Conservation (phyloP, 2,329 filamentous ascomycete species). For the Diaporthe sp. region DNA sequence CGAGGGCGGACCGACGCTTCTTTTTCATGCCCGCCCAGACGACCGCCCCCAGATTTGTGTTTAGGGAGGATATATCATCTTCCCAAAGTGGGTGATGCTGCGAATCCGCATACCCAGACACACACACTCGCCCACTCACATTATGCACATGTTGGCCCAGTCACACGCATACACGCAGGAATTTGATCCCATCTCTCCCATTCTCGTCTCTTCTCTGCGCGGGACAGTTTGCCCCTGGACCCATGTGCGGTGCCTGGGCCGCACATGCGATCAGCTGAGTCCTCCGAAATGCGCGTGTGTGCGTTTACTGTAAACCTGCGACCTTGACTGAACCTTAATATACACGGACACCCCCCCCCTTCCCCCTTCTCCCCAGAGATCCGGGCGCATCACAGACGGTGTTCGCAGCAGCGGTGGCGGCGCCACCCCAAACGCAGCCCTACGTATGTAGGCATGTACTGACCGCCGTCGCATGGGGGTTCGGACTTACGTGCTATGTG, state of each 20-base stretch:
- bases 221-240: constrained; percentile 10
- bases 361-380: background rate
- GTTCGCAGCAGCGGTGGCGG: constrained; percentile 14
- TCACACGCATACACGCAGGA: constrained; percentile 17
- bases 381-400: constrained; percentile 26
- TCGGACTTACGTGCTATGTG: background rate
- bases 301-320: constrained; percentile 13
- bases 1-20: constrained; percentile 2
- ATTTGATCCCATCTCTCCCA: background rate
- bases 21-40: constrained; percentile 22
- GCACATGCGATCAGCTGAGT: constrained; percentile 6
- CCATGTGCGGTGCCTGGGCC: constrained; percentile 3
- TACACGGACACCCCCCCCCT: background rate
- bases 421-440: constrained; percentile 32
- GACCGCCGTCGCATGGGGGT: background rate
- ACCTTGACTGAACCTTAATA: constrained; percentile 30
- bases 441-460: constrained; percentile 14
- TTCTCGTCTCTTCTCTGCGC: constrained; percentile 13
- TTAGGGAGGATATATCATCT: constrained; percentile 13
- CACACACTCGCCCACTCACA: background rate
- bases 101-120: constrained; percentile 21
- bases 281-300: background rate
- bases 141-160: background rate
- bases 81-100: constrained; percentile 24
- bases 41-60: background rate